Evolutionary conservation across 2,329 filamentous ascomycete species (phyloP).

Genomic region (Sporothrix mexicana): DNA sequence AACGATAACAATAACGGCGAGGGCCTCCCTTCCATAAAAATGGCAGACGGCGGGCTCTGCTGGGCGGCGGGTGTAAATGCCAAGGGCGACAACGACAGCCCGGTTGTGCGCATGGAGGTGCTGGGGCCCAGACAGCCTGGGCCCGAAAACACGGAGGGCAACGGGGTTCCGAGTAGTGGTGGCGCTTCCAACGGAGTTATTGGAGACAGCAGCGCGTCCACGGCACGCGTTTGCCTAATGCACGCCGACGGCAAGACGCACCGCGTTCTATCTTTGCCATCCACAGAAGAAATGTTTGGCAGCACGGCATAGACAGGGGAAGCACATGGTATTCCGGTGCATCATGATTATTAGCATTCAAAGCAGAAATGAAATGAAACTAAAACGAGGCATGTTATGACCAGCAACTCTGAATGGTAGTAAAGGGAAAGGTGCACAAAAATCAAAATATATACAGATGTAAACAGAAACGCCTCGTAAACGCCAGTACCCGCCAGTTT

Average conservation of each 20-base stretch:
- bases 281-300: slow-evolving; percentile 34
- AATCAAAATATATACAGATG: neutral
- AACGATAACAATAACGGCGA: neutral
- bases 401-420: neutral
- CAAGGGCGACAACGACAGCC: slow-evolving; percentile 20
- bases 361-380: neutral
- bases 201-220: slow-evolving; percentile 42
- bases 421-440: neutral
- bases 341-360: neutral
- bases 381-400: slow-evolving; percentile 24
- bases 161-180: neutral
- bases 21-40: neutral
- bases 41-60: slow-evolving; percentile 29
- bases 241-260: slow-evolving; percentile 55
- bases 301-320: neutral
- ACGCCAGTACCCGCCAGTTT: neutral
- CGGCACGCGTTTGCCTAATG: slow-evolving; percentile 58
- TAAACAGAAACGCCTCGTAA: slow-evolving; percentile 10
- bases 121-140: slow-evolving; percentile 47
- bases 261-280: slow-evolving; percentile 55
- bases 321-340: neutral
- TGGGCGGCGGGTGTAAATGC: slow-evolving; percentile 27
- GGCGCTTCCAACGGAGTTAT: neutral
- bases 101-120: slow-evolving; percentile 56
- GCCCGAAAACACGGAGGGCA: slow-evolving; percentile 5